Evolutionary conservation across 441 rosid species (phyloP).

Genomic region (Mallotus japonicus): DNA sequence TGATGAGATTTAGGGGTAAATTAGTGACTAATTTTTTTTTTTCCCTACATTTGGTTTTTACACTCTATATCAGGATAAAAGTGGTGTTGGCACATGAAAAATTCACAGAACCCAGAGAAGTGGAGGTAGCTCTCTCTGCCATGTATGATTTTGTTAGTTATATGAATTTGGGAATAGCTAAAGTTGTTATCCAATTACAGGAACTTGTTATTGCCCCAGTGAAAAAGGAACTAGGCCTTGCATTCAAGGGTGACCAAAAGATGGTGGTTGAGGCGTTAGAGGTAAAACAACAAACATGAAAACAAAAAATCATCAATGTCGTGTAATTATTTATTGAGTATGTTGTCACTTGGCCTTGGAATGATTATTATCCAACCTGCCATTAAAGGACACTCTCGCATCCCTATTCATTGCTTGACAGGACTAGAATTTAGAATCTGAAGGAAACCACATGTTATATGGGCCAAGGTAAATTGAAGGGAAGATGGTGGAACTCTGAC

Average conservation of each 20-base stretch:
- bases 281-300: constrained; percentile 31
- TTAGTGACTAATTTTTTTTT: not conserved
- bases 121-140: constrained; percentile 40
- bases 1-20: constrained; percentile 39
- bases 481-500: too few species aligned
- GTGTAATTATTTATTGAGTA: not conserved
- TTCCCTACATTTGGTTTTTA: not conserved
- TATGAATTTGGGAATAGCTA: not conserved
- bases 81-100: constrained; percentile 63
- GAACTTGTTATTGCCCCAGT: constrained; percentile 54
- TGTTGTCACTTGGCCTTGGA: too few species aligned
- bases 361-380: too few species aligned
- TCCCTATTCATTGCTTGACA: too few species aligned
- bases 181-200: constrained; percentile 24
- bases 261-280: constrained; percentile 59
- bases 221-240: constrained; percentile 64
- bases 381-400: too few species aligned
- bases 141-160: not conserved
- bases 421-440: too few species aligned
- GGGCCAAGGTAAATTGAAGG: too few species aligned
- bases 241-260: constrained; percentile 50
- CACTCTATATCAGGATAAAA: constrained; percentile 44
- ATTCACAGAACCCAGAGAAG: constrained; percentile 57
- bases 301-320: not conserved
- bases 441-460: too few species aligned